phyloP scores from a whole-genome alignment of 2,329 filamentous ascomycete genomes.

The Aspergillus sp. region DNA sequence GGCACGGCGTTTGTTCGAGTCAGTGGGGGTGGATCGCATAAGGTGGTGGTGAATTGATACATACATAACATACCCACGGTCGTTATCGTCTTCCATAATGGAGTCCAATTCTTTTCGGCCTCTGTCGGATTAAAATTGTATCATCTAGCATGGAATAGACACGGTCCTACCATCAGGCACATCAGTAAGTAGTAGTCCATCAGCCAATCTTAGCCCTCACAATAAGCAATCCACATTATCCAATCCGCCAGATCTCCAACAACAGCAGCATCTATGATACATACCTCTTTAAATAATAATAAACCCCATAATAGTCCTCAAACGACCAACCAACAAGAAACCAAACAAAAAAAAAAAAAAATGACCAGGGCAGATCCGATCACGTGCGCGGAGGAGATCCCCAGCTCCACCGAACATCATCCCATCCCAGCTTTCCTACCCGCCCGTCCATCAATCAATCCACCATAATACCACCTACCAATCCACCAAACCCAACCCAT shows the following conservation, averaged over 20 bases:
- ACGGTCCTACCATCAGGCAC: too few relatives aligned
- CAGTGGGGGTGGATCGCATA: constrained; percentile 23
- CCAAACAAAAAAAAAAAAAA: neutral
- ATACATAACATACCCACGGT: neutral
- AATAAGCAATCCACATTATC: neutral
- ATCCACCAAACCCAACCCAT: too few relatives aligned
- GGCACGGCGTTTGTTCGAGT: constrained; percentile 21
- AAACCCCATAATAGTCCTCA: too few relatives aligned
- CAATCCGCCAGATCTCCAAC: too few relatives aligned
- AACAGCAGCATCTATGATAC: too few relatives aligned
- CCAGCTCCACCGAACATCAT: constrained; percentile 1
- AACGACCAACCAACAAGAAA: too few relatives aligned
- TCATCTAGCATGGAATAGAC: too few relatives aligned
- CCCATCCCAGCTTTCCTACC: neutral
- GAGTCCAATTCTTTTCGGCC: neutral
- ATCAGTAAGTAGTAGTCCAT: too few relatives aligned
- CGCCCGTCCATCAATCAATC: neutral
- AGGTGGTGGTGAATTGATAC: constrained; percentile 19
- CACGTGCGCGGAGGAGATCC: constrained; percentile 7
- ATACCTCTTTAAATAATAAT: neutral
- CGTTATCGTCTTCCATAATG: neutral
- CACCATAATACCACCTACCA: neutral
- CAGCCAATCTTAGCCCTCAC: neutral
- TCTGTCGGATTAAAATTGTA: too few relatives aligned
- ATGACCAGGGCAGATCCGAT: constrained; percentile 6